Conservation (phyloP, 2,329 filamentous ascomycete genomes). For the Ceratocystis variospora region DNA sequence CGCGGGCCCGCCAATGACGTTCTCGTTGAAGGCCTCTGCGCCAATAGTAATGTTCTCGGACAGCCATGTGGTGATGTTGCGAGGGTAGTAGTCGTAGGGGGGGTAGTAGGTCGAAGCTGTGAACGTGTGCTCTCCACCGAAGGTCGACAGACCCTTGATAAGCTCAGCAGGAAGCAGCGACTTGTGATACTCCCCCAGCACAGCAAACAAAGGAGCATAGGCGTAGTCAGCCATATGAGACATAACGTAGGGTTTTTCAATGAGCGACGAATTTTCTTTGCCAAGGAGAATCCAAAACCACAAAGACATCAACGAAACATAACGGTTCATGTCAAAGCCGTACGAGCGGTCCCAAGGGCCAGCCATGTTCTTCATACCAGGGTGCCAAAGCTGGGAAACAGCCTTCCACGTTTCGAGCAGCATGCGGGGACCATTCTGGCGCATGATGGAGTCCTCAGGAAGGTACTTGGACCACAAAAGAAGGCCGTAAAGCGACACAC, state of each 20-base stretch:
- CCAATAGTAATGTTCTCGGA: conserved; percentile 45
- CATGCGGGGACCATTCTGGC: conserved; percentile 37
- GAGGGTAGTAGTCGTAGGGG: conserved; percentile 40
- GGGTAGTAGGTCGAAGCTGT: conserved; percentile 41
- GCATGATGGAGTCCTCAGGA: conserved; percentile 39
- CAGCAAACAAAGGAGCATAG: conserved; percentile 42
- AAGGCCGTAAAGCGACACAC: conserved; percentile 45
- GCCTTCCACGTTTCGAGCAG: conserved; percentile 40
- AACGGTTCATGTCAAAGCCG: conserved; percentile 50
- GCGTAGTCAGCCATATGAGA: conserved; percentile 46
- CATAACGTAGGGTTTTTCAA: conserved; percentile 37
- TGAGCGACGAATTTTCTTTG: conserved; percentile 30
- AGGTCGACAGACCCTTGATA: conserved; percentile 31
- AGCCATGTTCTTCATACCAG: conserved; percentile 45
- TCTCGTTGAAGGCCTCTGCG: conserved; percentile 43
- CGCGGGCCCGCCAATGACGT: conserved; percentile 40
- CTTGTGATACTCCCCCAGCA: conserved; percentile 38
- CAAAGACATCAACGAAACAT: conserved; percentile 40
- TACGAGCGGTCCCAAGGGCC: conserved; percentile 52
- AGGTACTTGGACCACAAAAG: conserved; percentile 48
- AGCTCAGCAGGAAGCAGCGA: conserved; percentile 32
- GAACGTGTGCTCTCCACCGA: conserved; percentile 41
- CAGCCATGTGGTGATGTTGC: conserved; percentile 48
- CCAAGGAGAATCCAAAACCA: conserved; percentile 47
- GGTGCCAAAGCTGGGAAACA: conserved; percentile 41